These are phyloP conservation scores for Neotropicomus parvogracilis DNA, from an alignment of 1,284 basidiomycete genomes.

Conservation along the genomic window DNA sequence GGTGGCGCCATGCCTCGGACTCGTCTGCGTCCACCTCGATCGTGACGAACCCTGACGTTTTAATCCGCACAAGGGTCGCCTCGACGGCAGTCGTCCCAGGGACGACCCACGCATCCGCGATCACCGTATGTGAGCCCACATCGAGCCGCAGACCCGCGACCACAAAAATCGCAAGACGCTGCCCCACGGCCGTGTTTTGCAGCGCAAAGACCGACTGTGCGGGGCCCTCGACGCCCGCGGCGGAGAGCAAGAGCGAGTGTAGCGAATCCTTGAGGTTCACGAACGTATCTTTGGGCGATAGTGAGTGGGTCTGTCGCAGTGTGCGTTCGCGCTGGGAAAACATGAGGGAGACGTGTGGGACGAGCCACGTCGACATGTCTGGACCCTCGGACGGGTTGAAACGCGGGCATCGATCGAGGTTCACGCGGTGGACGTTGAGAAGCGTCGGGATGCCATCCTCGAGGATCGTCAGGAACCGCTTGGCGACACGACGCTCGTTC, in stretches of 20 bases:
- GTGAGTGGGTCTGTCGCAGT: conserved; percentile 2
- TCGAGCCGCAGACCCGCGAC: conserved; percentile 44
- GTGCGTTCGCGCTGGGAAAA: conserved; percentile 31
- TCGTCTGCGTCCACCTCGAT: conserved; percentile 27
- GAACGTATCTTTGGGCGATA: conserved; percentile 22
- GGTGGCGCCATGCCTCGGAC: conserved; percentile 42
- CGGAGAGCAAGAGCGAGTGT: conserved; percentile 30
- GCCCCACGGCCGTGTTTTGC: conserved; percentile 21
- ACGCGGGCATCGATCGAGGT: conserved; percentile 37
- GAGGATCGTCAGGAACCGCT: conserved; percentile 34
- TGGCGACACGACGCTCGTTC: conserved; percentile 21
- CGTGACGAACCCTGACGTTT: conserved; percentile 14
- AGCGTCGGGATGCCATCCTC: conserved; percentile 21
- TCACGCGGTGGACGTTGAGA: conserved; percentile 43
- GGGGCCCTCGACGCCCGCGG: conserved; percentile 21
- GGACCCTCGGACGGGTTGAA: conserved; percentile 19
- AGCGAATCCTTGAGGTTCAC: conserved; percentile 35
- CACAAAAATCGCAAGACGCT: conserved; percentile 38
- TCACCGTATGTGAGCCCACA: conserved; percentile 40
- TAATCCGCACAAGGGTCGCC: neutral
- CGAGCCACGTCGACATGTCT: conserved; percentile 29
- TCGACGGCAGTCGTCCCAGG: conserved; percentile 28
- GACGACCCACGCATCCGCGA: conserved; percentile 44
- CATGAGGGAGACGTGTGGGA: conserved; percentile 29
- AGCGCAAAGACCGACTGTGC: conserved; percentile 32